phyloP scores from a whole-genome alignment of 306 rosid genomes.

The Vigna angularis region DNA sequence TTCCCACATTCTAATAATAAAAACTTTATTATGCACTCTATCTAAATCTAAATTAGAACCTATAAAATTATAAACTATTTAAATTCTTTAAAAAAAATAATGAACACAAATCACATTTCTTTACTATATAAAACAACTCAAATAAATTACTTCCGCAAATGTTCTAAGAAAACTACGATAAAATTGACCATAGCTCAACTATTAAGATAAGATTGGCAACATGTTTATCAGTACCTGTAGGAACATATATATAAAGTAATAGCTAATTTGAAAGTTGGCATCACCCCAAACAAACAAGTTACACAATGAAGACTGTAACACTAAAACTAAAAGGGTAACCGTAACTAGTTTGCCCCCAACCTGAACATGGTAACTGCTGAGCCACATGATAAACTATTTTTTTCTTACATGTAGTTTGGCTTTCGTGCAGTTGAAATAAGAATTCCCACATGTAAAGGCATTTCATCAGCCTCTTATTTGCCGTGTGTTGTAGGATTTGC shows the following conservation, averaged over 20 bases:
- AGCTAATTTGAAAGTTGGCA: background rate
- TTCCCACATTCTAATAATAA: too few relatives aligned
- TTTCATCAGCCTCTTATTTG: constrained; percentile 67
- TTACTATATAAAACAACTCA: too few relatives aligned
- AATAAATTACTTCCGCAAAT: too few relatives aligned
- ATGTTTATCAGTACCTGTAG: background rate
- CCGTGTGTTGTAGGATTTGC: constrained; percentile 89
- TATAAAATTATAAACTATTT: too few relatives aligned
- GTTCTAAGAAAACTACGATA: too few relatives aligned
- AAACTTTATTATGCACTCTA: too few relatives aligned
- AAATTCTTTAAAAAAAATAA: too few relatives aligned
- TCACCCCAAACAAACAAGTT: background rate
- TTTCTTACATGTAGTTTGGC: background rate
- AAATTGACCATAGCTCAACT: background rate
- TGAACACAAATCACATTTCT: too few relatives aligned
- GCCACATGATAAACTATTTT: background rate
- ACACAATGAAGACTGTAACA: background rate
- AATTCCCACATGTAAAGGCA: background rate
- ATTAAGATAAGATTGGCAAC: background rate
- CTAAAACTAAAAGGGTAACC: background rate
- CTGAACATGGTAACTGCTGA: background rate
- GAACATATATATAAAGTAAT: background rate
- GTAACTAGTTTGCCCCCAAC: background rate
- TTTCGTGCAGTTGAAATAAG: background rate
- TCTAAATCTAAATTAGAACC: too few relatives aligned